Evolutionary conservation across 2,329 filamentous ascomycete species (phyloP), one percentile per base, ranked within the genome.

Genomic region (Trichophyton equinum): DNA sequence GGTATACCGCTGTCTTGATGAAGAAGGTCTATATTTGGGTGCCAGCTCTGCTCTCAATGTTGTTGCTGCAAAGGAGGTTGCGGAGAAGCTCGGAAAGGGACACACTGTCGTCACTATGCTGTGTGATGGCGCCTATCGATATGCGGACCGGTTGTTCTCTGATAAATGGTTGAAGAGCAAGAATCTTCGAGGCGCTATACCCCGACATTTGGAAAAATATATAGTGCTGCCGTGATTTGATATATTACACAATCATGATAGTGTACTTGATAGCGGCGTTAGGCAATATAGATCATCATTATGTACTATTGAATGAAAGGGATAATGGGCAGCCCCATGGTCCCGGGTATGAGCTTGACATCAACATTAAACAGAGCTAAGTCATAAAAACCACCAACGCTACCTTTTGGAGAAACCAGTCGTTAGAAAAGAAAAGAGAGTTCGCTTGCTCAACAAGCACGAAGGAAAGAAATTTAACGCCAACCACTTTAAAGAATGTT

Each of bases 41-140:
- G 94, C 94, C 42, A 96, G 90, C 76, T 95, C 89, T 25, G 88
- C 89, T 62, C 78, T 99, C 69, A 99, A 99, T 72, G 94, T 99
- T 13, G 94, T 92, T 5, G 94, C 94, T 0, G 94, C 94, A 15
- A 90, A 92, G 77, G 89, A 97, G 76, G 87, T 96, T 33, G 94
- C 94, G 0, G 85, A 94, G 80, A 89, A 89, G 76, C 77, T 99
- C 64, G 94, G 94, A 36, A 86, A 84, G 67, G 91, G 92, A 8
- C 84, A 92, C 73, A 96, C 89, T 0, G 88, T 99, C 25, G 94
- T 97, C 55, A 99, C 94, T 1, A 83, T 97, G 61, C 81, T 99
- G 51, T 96, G 90, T 70, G 94, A 99, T 72, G 94, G 94, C 63
- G 94, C 94, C n/a, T 97, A 99, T 72, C 80, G 94, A 70, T 99